Base-by-base conservation (phyloP, 768 basidiomycete genomes). In the Chalciporus chontae region DNA sequence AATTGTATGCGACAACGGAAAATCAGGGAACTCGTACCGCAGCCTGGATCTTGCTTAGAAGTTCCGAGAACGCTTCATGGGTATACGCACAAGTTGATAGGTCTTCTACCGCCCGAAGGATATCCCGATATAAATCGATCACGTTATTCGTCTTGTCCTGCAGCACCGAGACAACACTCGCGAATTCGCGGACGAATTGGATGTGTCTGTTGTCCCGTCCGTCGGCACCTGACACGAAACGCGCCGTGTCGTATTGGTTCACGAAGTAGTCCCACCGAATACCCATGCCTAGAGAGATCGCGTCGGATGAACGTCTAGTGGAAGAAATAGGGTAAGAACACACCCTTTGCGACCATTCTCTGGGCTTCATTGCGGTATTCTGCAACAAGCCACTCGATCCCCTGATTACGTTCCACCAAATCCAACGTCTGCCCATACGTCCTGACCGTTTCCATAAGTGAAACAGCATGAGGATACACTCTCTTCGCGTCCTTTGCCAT, bases 401-500 rank as follows among this genome's bases (percentile, higher is more conserved):
- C 92, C 68, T 87, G 86, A 66, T 97, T 91, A 38, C 77, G 78
- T 65, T 96, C 88, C 59, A 98, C 86, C 59, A 97, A 71, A 65
- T 93, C 91, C 65, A 96, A 71, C 0, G 92, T 96, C 73, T 99
- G 96, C 17, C 89, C 88, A 69, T 99, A 98, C 24, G 93, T 97
- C 66, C 94, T 76, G n/a, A 98, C 93, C 0, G 94, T 95, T 75
- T 99, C 96, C 95, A 98, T 98, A 68, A 93, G 69, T 62, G 90
- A 93, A 57, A 98, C 95, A 3, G 96, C 96, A 73, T 97, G 94
- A 0, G 94, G 94, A 66, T 99, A 99, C 52, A 98, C 94, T 58
- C 93, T 75, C 76, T 96, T 97, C 52, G 96, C 96, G 59, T 99
- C 95, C 74, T 97, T 99, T 31, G 96, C 96, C 82, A 96, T 88